Conservation (phyloP, 345 rosid genomes). For the Gossypium herbaceum region DNA sequence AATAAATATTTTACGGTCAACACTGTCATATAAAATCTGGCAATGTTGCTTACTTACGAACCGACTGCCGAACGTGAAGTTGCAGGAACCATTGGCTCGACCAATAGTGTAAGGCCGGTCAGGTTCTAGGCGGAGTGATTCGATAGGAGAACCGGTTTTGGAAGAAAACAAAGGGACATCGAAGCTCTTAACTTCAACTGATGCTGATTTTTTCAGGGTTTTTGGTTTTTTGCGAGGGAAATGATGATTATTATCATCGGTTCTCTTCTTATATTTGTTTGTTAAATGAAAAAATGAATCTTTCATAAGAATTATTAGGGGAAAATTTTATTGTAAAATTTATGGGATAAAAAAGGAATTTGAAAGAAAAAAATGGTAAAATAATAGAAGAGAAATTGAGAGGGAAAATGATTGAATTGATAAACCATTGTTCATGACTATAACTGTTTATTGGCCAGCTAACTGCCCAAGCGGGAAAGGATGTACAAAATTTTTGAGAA, state of each 20-base stretch:
- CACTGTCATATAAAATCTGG: slow-evolving; percentile 57
- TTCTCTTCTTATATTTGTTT: slow-evolving; percentile 22
- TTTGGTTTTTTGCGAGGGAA: slow-evolving; percentile 27
- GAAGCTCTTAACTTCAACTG: slow-evolving; percentile 37
- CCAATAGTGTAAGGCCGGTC: slow-evolving; percentile 61
- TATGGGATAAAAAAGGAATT: not conserved
- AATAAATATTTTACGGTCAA: slow-evolving; percentile 45
- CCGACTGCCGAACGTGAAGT: slow-evolving; percentile 40
- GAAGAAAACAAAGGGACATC: slow-evolving; percentile 51
- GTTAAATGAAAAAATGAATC: slow-evolving; percentile 17
- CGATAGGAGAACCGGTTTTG: slow-evolving; percentile 35
- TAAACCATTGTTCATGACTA: not conserved
- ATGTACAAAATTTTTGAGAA: too few species aligned
- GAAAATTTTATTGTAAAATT: not conserved
- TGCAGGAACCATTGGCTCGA: slow-evolving; percentile 40
- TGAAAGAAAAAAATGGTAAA: not conserved
- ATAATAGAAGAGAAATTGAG: not conserved
- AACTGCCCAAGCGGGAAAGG: too few species aligned
- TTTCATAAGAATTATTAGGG: slow-evolving; percentile 16
- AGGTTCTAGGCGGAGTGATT: slow-evolving; percentile 40
- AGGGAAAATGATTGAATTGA: not conserved
- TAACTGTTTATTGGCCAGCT: too few species aligned
- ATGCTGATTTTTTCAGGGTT: slow-evolving; percentile 34
- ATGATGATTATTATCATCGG: slow-evolving; percentile 11
- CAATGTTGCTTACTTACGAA: slow-evolving; percentile 70